Conservation (phyloP, 2,329 filamentous ascomycete genomes). For the Fulvia fulva region DNA sequence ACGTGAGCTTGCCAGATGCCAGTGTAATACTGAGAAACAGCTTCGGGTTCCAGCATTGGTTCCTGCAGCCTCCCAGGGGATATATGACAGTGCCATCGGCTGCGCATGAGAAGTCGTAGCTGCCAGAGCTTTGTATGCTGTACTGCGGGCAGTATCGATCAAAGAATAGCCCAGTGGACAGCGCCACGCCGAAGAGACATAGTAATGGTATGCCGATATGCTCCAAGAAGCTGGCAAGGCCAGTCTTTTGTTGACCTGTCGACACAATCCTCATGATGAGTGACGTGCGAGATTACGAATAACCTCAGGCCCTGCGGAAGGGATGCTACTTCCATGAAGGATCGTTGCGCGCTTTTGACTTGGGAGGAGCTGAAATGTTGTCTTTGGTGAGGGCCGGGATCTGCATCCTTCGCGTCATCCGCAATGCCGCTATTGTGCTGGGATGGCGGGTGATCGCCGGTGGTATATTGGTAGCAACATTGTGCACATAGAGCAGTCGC, state of each 20-base stretch:
- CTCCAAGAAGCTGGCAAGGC: not conserved
- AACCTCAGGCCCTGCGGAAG: too few relatives aligned
- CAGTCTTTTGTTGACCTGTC: not conserved
- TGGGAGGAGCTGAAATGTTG: too few relatives aligned
- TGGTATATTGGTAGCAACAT: too few relatives aligned
- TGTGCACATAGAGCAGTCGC: too few relatives aligned
- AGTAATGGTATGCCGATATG: conserved; percentile 1
- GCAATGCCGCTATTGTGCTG: too few relatives aligned
- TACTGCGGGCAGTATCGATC: not conserved
- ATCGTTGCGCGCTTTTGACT: too few relatives aligned
- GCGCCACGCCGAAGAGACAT: not conserved
- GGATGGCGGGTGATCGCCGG: too few relatives aligned
- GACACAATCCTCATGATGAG: conserved; percentile 4
- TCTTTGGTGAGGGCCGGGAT: too few relatives aligned
- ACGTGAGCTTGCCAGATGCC: conserved; percentile 8
- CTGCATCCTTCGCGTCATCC: too few relatives aligned
- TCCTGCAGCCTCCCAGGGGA: not conserved
- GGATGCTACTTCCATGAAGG: too few relatives aligned
- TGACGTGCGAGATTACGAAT: too few relatives aligned
- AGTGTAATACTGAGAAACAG: conserved; percentile 14
- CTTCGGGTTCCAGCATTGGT: conserved; percentile 10
- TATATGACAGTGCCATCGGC: conserved; percentile 4
- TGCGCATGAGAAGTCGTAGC: conserved; percentile 3
- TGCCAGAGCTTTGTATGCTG: not conserved
- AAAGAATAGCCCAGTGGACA: conserved; percentile 3